These are phyloP conservation scores for grape (Vitis vinifera) DNA, from an alignment of 164 flowering plant genomes.

Conservation along the genomic window DNA sequence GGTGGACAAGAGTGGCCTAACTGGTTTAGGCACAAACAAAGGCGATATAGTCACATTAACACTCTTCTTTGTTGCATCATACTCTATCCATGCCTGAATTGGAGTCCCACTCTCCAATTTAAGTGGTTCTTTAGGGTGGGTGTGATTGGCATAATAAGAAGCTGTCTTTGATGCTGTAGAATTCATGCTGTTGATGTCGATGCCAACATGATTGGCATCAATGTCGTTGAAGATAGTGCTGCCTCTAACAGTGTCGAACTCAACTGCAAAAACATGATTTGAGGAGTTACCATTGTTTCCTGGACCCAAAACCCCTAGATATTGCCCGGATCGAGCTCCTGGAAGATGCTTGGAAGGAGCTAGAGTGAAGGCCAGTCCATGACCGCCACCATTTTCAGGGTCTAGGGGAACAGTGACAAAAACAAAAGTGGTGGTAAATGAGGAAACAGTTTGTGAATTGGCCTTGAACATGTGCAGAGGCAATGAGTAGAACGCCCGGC, in stretches of 20 bases:
- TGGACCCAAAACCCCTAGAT: background rate
- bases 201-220: slow-evolving; percentile 7
- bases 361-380: too few species aligned
- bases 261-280: slow-evolving; percentile 29
- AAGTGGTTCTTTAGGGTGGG: background rate
- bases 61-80: slow-evolving; percentile 8
- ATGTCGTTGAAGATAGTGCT: background rate
- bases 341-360: background rate
- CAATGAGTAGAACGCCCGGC: too few species aligned
- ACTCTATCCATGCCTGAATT: slow-evolving; percentile 26
- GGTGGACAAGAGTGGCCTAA: slow-evolving; percentile 17
- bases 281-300: background rate
- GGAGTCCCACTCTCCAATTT: slow-evolving; percentile 1
- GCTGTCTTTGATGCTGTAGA: background rate
- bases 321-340: too few species aligned
- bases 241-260: slow-evolving; percentile 23
- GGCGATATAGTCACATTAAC: slow-evolving; percentile 24
- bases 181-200: slow-evolving; percentile 7
- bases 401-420: too few species aligned
- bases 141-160: slow-evolving; percentile 1
- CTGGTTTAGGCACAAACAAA: slow-evolving; percentile 5
- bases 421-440: too few species aligned
- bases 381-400: too few species aligned
- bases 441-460: too few species aligned
- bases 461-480: too few species aligned